These are phyloP conservation scores for Candida gorgasii DNA, from an alignment of 805 yeast species.

Conservation along the genomic window DNA sequence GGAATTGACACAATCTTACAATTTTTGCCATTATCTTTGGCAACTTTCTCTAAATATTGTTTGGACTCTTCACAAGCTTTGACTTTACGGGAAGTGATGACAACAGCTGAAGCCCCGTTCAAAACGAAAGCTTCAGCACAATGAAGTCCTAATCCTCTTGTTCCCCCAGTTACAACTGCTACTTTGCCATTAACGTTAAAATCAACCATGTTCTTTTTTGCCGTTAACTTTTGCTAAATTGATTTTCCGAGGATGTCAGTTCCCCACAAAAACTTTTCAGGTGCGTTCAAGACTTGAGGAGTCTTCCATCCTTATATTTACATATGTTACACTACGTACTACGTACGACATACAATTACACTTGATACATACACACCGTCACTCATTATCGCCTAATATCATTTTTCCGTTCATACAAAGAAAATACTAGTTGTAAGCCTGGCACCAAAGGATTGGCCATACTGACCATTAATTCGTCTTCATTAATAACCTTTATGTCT, in stretches of 20 bases:
- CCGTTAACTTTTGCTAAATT: not conserved
- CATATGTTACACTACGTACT: constrained; percentile 2
- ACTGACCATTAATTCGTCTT: constrained; percentile 25
- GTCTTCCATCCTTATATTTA: not conserved
- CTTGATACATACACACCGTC: no score
- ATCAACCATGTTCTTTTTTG: constrained; percentile 36
- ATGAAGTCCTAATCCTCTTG: constrained; percentile 70
- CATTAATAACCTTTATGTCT: constrained; percentile 45
- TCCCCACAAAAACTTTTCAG: constrained; percentile 7
- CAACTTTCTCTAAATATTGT: constrained; percentile 34
- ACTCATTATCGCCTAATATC: not conserved
- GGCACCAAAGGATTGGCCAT: constrained; percentile 67
- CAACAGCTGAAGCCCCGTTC: constrained; percentile 63
- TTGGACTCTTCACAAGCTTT: constrained; percentile 63
- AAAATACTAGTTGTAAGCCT: constrained; percentile 62
- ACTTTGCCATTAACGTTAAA: constrained; percentile 58
- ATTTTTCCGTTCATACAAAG: constrained; percentile 6
- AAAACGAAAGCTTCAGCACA: constrained; percentile 64
- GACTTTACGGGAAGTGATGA: constrained; percentile 64
- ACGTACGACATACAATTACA: no score
- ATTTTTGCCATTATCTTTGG: constrained; percentile 32
- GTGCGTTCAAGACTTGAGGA: no score
- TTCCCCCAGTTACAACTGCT: constrained; percentile 72
- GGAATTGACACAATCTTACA: constrained; percentile 47
- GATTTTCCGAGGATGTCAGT: not conserved